Evolutionary conservation across 495 filamentous ascomycete genomes (phyloP), one percentile per base, ranked within the genome.

Genomic region (Penicillium silybi): DNA sequence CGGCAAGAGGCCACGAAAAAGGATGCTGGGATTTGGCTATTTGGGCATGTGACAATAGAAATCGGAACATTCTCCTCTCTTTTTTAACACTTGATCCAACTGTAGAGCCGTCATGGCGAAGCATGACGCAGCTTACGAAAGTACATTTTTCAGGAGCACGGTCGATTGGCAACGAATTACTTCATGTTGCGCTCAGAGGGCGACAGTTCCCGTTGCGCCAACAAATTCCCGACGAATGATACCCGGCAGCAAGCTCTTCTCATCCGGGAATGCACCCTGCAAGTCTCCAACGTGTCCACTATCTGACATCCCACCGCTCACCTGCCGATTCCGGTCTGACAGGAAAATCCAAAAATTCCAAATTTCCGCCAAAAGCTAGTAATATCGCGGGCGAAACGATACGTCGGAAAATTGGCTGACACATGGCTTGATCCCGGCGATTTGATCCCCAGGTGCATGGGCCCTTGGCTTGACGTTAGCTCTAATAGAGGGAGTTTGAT

Each of bases 21-120:
- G 65, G 64, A 58, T 58, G 61, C 66, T 67, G 56, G 62, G 62
- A 59, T 61, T 65, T 68, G 64, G 62, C 59, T 66, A 62, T 4
- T 67, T 43, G 63, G 70, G 29, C 67, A 66, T 72, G 67, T 72
- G 71, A 69, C 60, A 67, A 72, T 74, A 74, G 69, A 74, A 66
- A 70, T 63, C 63, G 60, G 69, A 74, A 56, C 64, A 69, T 74
- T 73, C 72, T 74, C 69, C 69, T 70, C 73, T 77, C 70, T 61
- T 65, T 74, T 69, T 48, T 40, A 41, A 38, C 43, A 26, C 52
- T 54, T 38, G 9, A 48, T 34, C 49, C 20, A 53, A 34, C 27
- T 54, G 50, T 50, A 55, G 37, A 25, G 38, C 42, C 22, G 44
- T 51, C 46, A n/a, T 48, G 48, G 27, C 41, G 37, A 51, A 58